These are phyloP conservation scores for Pholiota molesta DNA, from an alignment of 768 basidiomycete species.

Conservation along the genomic window DNA sequence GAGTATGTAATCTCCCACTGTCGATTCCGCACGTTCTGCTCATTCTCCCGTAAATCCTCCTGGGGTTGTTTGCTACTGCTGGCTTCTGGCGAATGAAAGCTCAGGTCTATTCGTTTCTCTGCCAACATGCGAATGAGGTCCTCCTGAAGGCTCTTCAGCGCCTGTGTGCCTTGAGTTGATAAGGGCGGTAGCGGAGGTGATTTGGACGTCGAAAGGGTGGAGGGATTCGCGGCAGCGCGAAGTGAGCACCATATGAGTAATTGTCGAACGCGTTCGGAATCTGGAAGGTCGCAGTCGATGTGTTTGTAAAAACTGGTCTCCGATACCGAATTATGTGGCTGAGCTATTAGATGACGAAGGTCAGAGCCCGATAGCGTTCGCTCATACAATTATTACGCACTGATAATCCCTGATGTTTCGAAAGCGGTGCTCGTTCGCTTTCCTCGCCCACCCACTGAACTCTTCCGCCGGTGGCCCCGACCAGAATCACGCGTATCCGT, in stretches of 20 bases:
- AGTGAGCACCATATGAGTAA: constrained; percentile 76
- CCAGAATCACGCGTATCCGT: constrained; percentile 21
- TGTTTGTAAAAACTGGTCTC: constrained; percentile 78
- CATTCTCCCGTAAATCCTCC: constrained; percentile 53
- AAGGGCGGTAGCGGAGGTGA: constrained; percentile 49
- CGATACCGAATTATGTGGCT: constrained; percentile 74
- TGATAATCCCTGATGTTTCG: constrained; percentile 68
- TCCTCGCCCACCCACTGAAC: constrained; percentile 67
- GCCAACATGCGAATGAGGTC: constrained; percentile 68
- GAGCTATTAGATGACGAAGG: constrained; percentile 46
- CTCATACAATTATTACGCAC: constrained; percentile 44
- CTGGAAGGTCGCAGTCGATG: constrained; percentile 76
- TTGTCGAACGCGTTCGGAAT: constrained; percentile 70
- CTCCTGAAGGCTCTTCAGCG: constrained; percentile 58
- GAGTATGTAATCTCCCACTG: constrained; percentile 68
- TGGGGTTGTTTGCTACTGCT: constrained; percentile 14
- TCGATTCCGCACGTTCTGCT: constrained; percentile 76
- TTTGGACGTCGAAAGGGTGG: constrained; percentile 27
- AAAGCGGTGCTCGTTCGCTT: constrained; percentile 76
- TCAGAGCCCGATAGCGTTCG: constrained; percentile 4
- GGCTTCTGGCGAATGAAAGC: constrained; percentile 33
- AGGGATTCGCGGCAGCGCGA: constrained; percentile 47
- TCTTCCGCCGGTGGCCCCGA: constrained; percentile 51
- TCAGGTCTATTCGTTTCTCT: constrained; percentile 65
- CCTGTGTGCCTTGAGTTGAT: constrained; percentile 44